These are phyloP conservation scores for Acer saccharum DNA, from an alignment of 345 rosid genomes.

Conservation along the genomic window DNA sequence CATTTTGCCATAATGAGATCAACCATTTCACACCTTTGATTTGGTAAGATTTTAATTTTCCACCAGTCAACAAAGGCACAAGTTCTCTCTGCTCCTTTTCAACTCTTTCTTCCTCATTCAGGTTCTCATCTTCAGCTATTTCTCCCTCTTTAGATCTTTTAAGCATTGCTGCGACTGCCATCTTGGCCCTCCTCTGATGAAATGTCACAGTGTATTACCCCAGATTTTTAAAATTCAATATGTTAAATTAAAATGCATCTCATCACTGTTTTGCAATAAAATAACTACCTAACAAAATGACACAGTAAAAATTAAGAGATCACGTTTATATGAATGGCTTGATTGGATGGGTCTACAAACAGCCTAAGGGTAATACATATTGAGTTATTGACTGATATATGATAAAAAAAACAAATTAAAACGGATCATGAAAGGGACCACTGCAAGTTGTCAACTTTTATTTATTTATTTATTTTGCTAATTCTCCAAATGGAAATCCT, in stretches of 20 bases:
- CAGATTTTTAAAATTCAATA: not conserved
- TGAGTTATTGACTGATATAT: not conserved
- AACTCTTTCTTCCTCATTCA: slow-evolving; percentile 74
- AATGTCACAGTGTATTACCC: not conserved
- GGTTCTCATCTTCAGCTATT: slow-evolving; percentile 40
- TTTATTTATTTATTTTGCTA: too few relatives aligned
- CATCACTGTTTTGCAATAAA: not conserved
- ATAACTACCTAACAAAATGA: not conserved
- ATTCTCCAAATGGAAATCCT: too few relatives aligned
- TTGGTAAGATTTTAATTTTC: slow-evolving; percentile 84
- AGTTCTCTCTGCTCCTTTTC: slow-evolving; percentile 83
- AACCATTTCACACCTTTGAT: slow-evolving; percentile 98
- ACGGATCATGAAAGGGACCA: not conserved
- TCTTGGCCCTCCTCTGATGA: slow-evolving; percentile 70
- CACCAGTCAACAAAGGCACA: slow-evolving; percentile 88
- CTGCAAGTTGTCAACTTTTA: too few relatives aligned
- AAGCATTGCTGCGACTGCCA: slow-evolving; percentile 95
- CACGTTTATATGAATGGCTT: not conserved
- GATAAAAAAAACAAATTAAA: not conserved
- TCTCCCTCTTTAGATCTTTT: slow-evolving; percentile 66
- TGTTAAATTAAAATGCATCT: not conserved
- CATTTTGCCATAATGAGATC: slow-evolving; percentile 94
- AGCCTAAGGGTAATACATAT: not conserved
- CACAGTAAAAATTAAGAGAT: not conserved
- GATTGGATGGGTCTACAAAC: not conserved